Evolutionary conservation across 2,329 filamentous ascomycete species (phyloP), one percentile per base, ranked within the genome.

Genomic region (Bipolaris bicolor): DNA sequence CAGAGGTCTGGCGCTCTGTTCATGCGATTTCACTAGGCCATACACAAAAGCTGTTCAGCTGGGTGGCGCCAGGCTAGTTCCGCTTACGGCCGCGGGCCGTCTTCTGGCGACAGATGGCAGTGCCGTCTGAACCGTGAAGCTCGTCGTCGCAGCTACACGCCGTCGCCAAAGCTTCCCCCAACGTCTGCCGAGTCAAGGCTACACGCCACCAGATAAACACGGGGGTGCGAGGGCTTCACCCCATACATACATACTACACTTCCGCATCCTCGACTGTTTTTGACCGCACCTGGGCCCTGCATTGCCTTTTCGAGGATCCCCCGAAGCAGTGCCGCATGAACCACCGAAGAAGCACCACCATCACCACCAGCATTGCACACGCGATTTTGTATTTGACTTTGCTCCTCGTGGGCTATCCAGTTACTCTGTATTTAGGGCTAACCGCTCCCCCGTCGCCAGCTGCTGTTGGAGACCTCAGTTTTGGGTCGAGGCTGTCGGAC

Each of bases 321-420:
- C 52, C 52, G 52, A 54, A 29, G 52, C 52, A 54, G 52, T 16
- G 45, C 52, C 52, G 52, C 37, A 34, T 26, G 24, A 41, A 34
- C 18, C 16, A 37, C 46, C 33, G 34, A n/a, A 18, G 34, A 39
- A 39, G 46, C 9, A 9, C 46, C 46, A 29, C 22, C 33, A 37
- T 7, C 13, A 9, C 34, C 46, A 26, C 20, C 33, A 36, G 3
- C 20, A 37, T 7, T 39, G 15, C 15, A 24, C 33, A 6, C 3
- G 20, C 16, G 9, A 16, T 15, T 9, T 26, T 5, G 46, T 16
- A 49, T 31, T 49, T 22, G 54, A 37, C 26, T 44, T 57, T 18
- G 29, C 10, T 31, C 29, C 29, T 31, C 29, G 29, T 31, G 29
- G 29, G 11, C 11, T 31, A 31, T 49, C 33, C 36, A 15, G 33